phyloP scores from a whole-genome alignment of 1,284 basidiomycete species.

The Cryptococcus sp. region DNA sequence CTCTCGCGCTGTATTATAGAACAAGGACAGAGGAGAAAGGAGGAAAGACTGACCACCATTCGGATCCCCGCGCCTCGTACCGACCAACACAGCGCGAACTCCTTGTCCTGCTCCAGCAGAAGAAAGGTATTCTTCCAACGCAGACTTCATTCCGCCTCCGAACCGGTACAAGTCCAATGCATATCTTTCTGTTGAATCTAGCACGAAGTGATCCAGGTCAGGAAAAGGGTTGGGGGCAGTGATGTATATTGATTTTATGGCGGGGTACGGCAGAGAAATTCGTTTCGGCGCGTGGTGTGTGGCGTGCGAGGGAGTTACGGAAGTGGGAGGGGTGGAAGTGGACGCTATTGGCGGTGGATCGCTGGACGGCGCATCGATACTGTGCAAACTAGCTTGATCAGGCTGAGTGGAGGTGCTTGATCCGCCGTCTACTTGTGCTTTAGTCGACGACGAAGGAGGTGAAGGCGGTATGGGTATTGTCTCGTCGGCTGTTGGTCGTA shows the following conservation, averaged over 20 bases:
- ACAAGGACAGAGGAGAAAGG: neutral
- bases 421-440: too few relatives aligned
- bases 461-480: constrained; percentile 9
- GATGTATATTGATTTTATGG: constrained; percentile 81
- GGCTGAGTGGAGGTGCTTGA: too few relatives aligned
- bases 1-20: too few relatives aligned
- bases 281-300: constrained; percentile 13
- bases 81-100: constrained; percentile 80
- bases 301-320: constrained; percentile 1
- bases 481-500: constrained; percentile 4
- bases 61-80: constrained; percentile 83
- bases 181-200: constrained; percentile 66
- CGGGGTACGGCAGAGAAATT: constrained; percentile 43
- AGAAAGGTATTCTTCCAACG: constrained; percentile 71
- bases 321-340: neutral
- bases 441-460: constrained; percentile 11
- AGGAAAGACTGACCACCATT: constrained; percentile 72
- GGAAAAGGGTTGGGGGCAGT: constrained; percentile 85
- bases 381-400: too few relatives aligned
- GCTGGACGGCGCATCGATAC: constrained; percentile 18
- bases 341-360: constrained; percentile 14
- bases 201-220: constrained; percentile 81
- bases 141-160: constrained; percentile 78
- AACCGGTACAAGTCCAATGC: constrained; percentile 76
- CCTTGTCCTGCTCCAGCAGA: constrained; percentile 44